A percentile compares a stretch with the other conserved stretches of the same genome.
Evolutionary conservation across 208 protist genomes (phyloP).

Genomic region (Naegleria fowleri): DNA sequence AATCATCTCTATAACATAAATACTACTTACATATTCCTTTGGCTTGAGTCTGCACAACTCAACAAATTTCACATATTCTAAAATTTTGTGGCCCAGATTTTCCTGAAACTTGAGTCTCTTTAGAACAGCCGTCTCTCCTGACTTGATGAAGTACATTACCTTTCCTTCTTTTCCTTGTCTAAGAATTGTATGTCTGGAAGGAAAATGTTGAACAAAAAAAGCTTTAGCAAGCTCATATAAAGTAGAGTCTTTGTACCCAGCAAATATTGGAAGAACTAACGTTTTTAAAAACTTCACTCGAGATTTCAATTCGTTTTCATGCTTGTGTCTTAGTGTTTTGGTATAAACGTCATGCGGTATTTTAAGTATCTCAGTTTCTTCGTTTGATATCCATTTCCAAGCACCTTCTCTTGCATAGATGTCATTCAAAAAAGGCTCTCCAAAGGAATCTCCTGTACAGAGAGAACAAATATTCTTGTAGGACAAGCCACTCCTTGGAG

Average conservation of each 20-base stretch:
- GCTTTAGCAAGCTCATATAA: not conserved
- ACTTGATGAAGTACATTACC: not conserved
- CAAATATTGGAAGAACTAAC: slow-evolving; percentile 6
- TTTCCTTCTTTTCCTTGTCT: not conserved
- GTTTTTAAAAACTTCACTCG: not conserved
- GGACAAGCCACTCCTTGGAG: not conserved
- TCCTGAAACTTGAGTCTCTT: not conserved
- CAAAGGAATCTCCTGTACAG: not conserved
- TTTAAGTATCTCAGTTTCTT: not conserved
- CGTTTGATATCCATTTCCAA: not conserved
- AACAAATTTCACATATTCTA: not conserved
- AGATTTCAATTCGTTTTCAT: not conserved
- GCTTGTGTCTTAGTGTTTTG: not conserved
- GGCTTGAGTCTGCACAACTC: not conserved
- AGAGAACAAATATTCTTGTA: not conserved
- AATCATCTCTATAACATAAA: too few relatives aligned
- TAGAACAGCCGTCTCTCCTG: not conserved
- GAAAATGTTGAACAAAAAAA: not conserved
- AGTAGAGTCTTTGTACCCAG: not conserved
- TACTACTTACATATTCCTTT: slow-evolving; percentile 12
- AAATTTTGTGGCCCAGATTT: not conserved
- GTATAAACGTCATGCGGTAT: not conserved
- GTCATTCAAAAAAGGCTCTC: not conserved
- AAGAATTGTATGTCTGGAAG: not conserved
- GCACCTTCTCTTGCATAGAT: not conserved